Evolutionary conservation across 2,329 filamentous ascomycete species (phyloP).

Genomic region (Ascochyta clinopodiicola): DNA sequence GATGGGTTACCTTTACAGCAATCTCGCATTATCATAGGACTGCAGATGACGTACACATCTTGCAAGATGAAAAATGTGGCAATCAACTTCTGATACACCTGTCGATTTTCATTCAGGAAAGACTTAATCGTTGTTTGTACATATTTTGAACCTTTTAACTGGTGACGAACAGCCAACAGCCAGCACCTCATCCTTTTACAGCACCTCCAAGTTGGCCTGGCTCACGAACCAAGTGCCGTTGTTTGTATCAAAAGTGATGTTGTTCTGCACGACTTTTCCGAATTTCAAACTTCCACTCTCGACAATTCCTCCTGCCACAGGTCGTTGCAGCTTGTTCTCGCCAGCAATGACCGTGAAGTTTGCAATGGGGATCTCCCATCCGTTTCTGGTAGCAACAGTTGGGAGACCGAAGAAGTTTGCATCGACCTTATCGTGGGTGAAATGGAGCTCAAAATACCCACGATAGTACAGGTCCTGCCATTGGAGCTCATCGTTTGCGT

Average conservation of each 20-base stretch:
- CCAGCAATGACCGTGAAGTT: slow-evolving; percentile 72
- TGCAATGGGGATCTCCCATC: slow-evolving; percentile 69
- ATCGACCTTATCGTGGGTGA: slow-evolving; percentile 60
- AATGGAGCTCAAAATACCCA: slow-evolving; percentile 72
- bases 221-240: slow-evolving; percentile 47
- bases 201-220: slow-evolving; percentile 30
- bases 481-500: slow-evolving; percentile 68
- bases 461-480: slow-evolving; percentile 78
- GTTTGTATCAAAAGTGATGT: slow-evolving; percentile 42
- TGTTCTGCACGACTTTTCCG: slow-evolving; percentile 47
- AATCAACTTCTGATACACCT: no score
- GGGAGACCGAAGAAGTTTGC: slow-evolving; percentile 71
- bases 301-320: slow-evolving; percentile 57
- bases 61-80: neutral
- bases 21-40: neutral
- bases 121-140: no score
- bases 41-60: neutral
- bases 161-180: neutral
- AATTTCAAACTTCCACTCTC: slow-evolving; percentile 65
- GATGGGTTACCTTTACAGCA: no score
- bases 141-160: neutral
- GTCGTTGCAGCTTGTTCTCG: slow-evolving; percentile 63
- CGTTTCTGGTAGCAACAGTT: slow-evolving; percentile 64
- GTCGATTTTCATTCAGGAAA: neutral
- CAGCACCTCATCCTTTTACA: slow-evolving; percentile 17